Base-by-base conservation (phyloP, 2,329 filamentous ascomycete species). In the Claviceps africana region DNA sequence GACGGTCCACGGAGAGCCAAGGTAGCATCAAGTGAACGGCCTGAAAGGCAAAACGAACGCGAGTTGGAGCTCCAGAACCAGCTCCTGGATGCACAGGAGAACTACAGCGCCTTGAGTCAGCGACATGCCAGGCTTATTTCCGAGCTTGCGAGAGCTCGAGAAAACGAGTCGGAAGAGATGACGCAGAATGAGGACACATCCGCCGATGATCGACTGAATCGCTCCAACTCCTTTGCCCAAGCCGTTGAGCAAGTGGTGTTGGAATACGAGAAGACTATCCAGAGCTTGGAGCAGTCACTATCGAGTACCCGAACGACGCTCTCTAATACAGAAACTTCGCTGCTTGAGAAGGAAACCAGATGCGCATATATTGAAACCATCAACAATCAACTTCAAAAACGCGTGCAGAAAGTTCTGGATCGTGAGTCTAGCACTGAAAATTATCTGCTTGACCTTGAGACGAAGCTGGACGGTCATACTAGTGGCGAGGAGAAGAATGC, bases 211-310 rank as follows among this genome's bases (percentile, higher is more conserved):
- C 80, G 93, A 51, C 72, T 97, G 57, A 94, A 96, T 65, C 83
- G 93, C 42, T 98, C 94, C 19, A 95, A 94, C 65, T 94, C 88
- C 0, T 97, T 98, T 64, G 90, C 91, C 1, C 86, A 95, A 64
- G 91, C 91, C 30, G 91, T 98, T 21, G 93, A 98, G 62, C 87
- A 95, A 63, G 88, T 98, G 22, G 88, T 98, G 3, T 73, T 97
- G 48, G 93, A 98, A 68, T 98, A 98, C 64, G 94, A 98, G 67
- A 97, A 95, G 75, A 98, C 94, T 0, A 98, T 98, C 48, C 90
- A 97, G 65, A 85, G 81, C 51, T 77, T 98, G 17, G 93, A 98
- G 67, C 83, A 89, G 49, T 96, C 90, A 1, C 78, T 98, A 15
- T 90, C 90, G 0, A 93, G 82, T 62, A 97, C 93, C 1, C 81